A percentile compares a stretch with the other conserved stretches of the same genome.
These are phyloP conservation scores for Picochlorum sp. DNA, from an alignment of 139 green algal species.

Conservation along the genomic window DNA sequence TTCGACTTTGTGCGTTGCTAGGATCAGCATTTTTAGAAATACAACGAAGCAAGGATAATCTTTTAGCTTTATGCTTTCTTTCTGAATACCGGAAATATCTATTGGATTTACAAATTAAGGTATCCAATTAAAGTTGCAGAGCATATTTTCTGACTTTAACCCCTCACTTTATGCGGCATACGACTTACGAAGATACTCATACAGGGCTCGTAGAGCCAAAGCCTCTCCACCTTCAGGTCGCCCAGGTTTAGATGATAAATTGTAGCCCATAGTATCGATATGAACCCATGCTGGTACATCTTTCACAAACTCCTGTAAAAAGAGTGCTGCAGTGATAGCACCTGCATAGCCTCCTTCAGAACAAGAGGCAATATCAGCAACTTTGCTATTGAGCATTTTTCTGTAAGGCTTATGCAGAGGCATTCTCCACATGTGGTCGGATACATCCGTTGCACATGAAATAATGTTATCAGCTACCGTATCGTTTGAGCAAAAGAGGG, in stretches of 20 bases:
- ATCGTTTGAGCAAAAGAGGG: constrained; percentile 36
- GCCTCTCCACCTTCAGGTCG: constrained; percentile 56
- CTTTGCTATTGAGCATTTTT: constrained; percentile 42
- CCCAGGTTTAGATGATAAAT: constrained; percentile 15
- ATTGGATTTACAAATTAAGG: too few relatives aligned
- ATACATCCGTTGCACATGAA: constrained; percentile 8
- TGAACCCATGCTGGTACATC: constrained; percentile 40
- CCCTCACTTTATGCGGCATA: constrained; percentile 10
- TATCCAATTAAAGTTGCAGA: not conserved
- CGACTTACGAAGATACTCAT: constrained; percentile 12
- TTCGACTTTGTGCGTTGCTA: constrained; percentile 22
- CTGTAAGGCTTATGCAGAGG: constrained; percentile 33
- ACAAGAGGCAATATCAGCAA: constrained; percentile 72
- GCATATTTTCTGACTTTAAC: not conserved
- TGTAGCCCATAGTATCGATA: constrained; percentile 44
- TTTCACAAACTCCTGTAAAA: constrained; percentile 71
- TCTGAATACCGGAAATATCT: too few relatives aligned
- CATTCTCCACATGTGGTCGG: constrained; percentile 55
- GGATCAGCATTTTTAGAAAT: constrained; percentile 6
- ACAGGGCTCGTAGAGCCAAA: constrained; percentile 40
- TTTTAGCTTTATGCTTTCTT: not conserved
- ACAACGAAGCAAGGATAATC: not conserved
- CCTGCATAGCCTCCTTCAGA: constrained; percentile 39
- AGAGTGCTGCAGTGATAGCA: constrained; percentile 87
- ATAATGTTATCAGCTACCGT: constrained; percentile 28